Conservation (phyloP, 768 basidiomycete species). For the Royoungia palumana region DNA sequence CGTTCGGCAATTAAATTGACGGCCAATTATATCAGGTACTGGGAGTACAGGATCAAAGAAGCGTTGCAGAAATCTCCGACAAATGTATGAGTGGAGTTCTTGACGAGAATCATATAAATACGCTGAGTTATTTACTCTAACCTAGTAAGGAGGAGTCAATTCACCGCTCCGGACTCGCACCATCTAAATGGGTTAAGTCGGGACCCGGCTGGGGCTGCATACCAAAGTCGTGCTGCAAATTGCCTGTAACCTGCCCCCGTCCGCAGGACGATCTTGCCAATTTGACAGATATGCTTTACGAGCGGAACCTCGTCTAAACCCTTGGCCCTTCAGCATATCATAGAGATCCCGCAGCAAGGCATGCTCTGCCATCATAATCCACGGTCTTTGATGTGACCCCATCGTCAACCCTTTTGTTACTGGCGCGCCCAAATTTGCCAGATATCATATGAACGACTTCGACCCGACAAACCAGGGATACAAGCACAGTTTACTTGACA, state of each 20-base stretch:
- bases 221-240: conserved; percentile 25
- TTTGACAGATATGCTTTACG: conserved; percentile 49
- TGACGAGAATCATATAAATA: conserved; percentile 5
- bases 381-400: too few species aligned
- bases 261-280: conserved; percentile 73
- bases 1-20: conserved; percentile 26
- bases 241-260: conserved; percentile 30
- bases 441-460: too few species aligned
- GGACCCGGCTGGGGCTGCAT: not conserved
- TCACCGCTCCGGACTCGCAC: not conserved
- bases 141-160: not conserved
- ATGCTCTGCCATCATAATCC: too few species aligned
- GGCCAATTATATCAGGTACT: conserved; percentile 50
- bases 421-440: too few species aligned
- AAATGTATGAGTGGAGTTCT: conserved; percentile 11
- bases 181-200: not conserved
- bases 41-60: conserved; percentile 69
- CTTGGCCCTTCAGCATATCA: too few species aligned
- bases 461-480: too few species aligned
- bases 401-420: too few species aligned
- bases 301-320: too few species aligned
- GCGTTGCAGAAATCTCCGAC: conserved; percentile 31
- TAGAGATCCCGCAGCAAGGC: too few species aligned
- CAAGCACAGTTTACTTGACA: too few species aligned
- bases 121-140: conserved; percentile 1